These are phyloP conservation scores for Diaporthe velutina DNA, from an alignment of 2,329 filamentous ascomycete genomes.

Conservation along the genomic window DNA sequence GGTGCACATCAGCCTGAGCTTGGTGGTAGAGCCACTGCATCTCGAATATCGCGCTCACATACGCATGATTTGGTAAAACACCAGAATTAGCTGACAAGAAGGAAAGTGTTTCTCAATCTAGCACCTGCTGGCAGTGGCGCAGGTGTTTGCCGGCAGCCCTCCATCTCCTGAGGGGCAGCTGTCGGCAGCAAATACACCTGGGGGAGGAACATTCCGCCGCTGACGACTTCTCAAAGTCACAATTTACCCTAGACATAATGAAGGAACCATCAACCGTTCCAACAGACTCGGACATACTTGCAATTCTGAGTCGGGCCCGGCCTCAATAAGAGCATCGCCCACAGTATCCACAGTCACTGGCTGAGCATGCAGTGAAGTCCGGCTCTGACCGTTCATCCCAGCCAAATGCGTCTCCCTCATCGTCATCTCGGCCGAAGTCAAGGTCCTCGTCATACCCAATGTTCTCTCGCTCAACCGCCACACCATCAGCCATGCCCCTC, in stretches of 20 bases:
- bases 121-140: background rate
- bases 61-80: too few relatives aligned
- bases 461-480: background rate
- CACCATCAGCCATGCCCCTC: background rate
- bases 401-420: constrained; percentile 21
- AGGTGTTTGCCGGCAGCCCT: too few relatives aligned
- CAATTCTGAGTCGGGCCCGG: background rate
- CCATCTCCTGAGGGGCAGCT: background rate
- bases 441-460: background rate
- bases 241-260: background rate
- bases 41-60: background rate
- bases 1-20: background rate
- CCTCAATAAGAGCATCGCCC: constrained; percentile 43
- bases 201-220: background rate
- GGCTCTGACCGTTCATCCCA: constrained; percentile 31
- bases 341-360: constrained; percentile 44
- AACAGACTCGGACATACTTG: background rate
- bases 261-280: background rate
- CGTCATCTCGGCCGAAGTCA: constrained; percentile 9
- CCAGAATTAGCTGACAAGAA: background rate
- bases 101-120: background rate
- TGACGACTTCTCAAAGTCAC: background rate
- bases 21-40: background rate
- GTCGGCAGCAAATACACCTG: background rate
- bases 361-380: constrained; percentile 44